Conservation (phyloP, 257 asterid genomes). For the Plantago major region DNA sequence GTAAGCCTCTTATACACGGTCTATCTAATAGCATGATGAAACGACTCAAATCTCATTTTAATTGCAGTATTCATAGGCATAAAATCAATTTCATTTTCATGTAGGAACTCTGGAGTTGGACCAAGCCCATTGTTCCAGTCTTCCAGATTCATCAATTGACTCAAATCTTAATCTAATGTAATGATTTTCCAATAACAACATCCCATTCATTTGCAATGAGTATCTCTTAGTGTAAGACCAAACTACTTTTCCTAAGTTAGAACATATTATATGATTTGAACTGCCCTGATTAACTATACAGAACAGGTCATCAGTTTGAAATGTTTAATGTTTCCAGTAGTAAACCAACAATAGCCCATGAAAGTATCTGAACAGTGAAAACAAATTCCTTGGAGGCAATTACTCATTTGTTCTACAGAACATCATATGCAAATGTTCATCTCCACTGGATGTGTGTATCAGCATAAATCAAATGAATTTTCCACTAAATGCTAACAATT, state of each 20-base stretch:
- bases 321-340: neutral
- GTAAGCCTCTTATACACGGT: neutral
- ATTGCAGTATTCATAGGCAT: neutral
- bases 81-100: too few relatives aligned
- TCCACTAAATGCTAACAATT: too few relatives aligned
- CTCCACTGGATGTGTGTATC: too few relatives aligned
- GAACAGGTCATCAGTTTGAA: neutral
- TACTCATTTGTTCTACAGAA: too few relatives aligned
- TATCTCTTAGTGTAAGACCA: neutral
- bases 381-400: too few relatives aligned
- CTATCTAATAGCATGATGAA: neutral
- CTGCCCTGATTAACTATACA: neutral
- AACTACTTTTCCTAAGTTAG: neutral
- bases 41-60: neutral
- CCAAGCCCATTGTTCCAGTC: too few relatives aligned
- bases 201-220: neutral
- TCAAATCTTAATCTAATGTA: neutral
- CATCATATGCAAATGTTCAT: too few relatives aligned
- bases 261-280: neutral
- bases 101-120: too few relatives aligned
- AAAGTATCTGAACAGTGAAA: neutral
- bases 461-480: too few relatives aligned
- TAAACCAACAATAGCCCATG: neutral
- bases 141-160: neutral
- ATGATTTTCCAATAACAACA: neutral